Evolutionary conservation across 2,329 filamentous ascomycete genomes (phyloP), one percentile per base, ranked within the genome.

Genomic region (Chaetoscypha palmicola): DNA sequence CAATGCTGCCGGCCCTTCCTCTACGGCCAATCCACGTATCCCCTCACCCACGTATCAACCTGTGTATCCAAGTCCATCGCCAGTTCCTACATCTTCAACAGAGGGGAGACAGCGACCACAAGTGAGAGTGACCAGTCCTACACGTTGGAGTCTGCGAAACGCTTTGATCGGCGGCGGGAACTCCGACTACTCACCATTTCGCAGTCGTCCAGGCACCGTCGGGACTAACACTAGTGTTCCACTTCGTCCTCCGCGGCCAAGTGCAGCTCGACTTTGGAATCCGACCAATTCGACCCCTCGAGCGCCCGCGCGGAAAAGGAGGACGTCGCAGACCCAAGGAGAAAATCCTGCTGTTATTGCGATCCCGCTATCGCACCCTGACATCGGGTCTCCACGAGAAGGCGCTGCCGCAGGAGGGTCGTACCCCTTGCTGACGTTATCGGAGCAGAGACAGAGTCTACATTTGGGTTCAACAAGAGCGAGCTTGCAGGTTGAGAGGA

Each of bases 271-370:
- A 45, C 69, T 80, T 49, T 77, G 76, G 65, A 79, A 79, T 59
- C 77, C 77, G 28, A 68, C 77, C 56, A 80, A 81, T 58, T 71
- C 75, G 63, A 73, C 77, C 37, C 77, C 75, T 31, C 72, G 53
- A 51, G 41, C 37, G 17, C 46, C 39, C 2, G 28, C 43, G 8
- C 37, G 43, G 34, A 43, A 50, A 43, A 52, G 44, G 41, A 46
- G 49, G 33, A 43, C 40, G 20, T 49, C 51, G 16, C 38, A 41
- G n/a, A 30, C 24, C 8, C 50, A 50, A 35, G 41, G 49, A 16
- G 48, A 39, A 30, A 16, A 30, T 12, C 40, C 40, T 11, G 41
- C 41, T 33, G 51, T 54, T 4, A 55, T 57, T 36, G 56, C 60
- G 9, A 51, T 62, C 12, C 59, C 59, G 12, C 50, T 62, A 30